These are phyloP conservation scores for Botrytis hyacinthi DNA, from an alignment of 2,329 filamentous ascomycete genomes.

Conservation along the genomic window DNA sequence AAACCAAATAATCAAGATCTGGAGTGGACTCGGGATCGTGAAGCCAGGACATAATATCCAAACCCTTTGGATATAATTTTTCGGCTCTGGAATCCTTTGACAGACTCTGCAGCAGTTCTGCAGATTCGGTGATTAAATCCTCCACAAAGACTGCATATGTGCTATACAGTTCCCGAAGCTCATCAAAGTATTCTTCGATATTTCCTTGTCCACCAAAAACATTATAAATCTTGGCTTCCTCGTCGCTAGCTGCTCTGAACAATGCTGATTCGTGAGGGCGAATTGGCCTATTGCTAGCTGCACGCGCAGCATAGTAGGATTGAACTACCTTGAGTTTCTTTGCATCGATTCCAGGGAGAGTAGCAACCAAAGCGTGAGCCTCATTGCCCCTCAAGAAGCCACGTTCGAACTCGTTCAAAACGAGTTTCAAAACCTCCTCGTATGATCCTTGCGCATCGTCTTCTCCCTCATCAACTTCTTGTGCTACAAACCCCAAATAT, in stretches of 20 bases:
- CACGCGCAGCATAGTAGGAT: constrained; percentile 87
- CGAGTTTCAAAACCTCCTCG: constrained; percentile 86
- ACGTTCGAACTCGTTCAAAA: constrained; percentile 94
- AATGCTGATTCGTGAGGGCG: constrained; percentile 92
- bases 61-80: constrained; percentile 96
- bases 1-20: constrained; percentile 90
- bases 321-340: constrained; percentile 91
- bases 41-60: constrained; percentile 93
- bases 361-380: constrained; percentile 83
- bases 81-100: constrained; percentile 81
- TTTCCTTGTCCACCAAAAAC: constrained; percentile 98
- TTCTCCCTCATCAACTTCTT: constrained; percentile 88
- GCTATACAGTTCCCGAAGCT: constrained; percentile 84
- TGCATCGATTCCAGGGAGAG: constrained; percentile 81
- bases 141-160: constrained; percentile 91
- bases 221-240: constrained; percentile 80
- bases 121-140: constrained; percentile 76
- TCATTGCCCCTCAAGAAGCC: constrained; percentile 94
- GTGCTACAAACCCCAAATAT: constrained; percentile 87
- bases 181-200: constrained; percentile 99
- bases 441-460: constrained; percentile 86
- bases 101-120: constrained; percentile 82
- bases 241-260: constrained; percentile 81
- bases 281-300: constrained; percentile 79
- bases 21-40: constrained; percentile 86